These are phyloP conservation scores for Ogataea methylovora DNA, from an alignment of 805 yeast species.

Conservation along the genomic window DNA sequence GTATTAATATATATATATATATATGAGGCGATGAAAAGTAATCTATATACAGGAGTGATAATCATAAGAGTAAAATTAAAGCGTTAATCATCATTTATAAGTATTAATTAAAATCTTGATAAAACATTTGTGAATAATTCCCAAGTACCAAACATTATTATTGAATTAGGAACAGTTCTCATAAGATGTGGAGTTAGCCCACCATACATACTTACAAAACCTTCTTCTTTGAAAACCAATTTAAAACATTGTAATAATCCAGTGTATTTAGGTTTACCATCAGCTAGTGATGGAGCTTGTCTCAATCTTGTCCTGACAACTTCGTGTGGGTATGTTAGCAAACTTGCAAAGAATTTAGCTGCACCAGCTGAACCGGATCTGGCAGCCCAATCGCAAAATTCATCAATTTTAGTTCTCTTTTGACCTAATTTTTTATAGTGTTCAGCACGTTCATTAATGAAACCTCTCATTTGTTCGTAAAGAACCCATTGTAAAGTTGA, in stretches of 20 bases:
- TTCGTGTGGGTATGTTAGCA: conserved; percentile 94
- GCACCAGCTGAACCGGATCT: conserved; percentile 97
- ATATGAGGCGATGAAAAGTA: no score
- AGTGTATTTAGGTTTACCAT: conserved; percentile 79
- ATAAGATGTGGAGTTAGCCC: conserved; percentile 95
- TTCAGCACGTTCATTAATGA: conserved; percentile 47
- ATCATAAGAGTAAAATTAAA: no score
- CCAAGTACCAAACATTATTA: conserved; percentile 99
- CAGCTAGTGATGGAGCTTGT: conserved; percentile 75
- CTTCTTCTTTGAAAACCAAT: conserved; percentile 85
- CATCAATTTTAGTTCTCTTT: conserved; percentile 46
- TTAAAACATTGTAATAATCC: conserved; percentile 85
- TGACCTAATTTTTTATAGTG: conserved; percentile 25
- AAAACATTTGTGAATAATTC: conserved; percentile 67
- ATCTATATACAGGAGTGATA: no score
- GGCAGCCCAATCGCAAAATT: conserved; percentile 83
- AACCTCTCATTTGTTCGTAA: conserved; percentile 85
- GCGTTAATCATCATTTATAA: no score
- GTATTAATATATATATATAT: no score
- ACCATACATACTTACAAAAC: conserved; percentile 88
- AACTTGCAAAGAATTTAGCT: conserved; percentile 88
- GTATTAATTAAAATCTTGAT: conserved; percentile 21
- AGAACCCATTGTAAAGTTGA: conserved; percentile 94
- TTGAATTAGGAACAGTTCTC: conserved; percentile 96
- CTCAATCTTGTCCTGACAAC: conserved; percentile 92